These are phyloP conservation scores for Nitzschia inconspicua DNA, from an alignment of 108 stramenopile species.

Conservation along the genomic window DNA sequence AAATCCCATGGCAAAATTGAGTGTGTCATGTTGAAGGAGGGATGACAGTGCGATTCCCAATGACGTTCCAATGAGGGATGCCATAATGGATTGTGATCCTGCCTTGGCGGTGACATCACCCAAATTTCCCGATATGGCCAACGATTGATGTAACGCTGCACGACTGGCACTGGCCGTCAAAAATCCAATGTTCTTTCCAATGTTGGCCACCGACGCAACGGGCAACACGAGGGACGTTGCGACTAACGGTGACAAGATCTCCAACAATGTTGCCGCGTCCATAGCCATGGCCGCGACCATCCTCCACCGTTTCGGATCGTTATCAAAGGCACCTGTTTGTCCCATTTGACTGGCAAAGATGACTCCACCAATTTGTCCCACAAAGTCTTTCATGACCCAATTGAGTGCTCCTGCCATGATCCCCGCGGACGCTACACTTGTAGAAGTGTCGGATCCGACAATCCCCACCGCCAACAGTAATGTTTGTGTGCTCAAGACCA, in stretches of 20 bases:
- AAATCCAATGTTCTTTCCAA: constrained; percentile 95
- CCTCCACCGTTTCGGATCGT: constrained; percentile 89
- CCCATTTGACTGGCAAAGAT: constrained; percentile 87
- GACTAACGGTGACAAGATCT: constrained; percentile 80
- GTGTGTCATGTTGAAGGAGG: constrained; percentile 32
- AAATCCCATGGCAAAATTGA: constrained; percentile 44
- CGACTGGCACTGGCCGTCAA: constrained; percentile 92
- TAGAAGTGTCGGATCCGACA: constrained; percentile 47
- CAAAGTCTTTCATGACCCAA: constrained; percentile 97
- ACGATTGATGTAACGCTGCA: constrained; percentile 89
- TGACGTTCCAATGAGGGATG: constrained; percentile 84
- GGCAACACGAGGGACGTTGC: constrained; percentile 74
- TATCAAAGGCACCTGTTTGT: constrained; percentile 68
- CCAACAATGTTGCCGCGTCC: constrained; percentile 83
- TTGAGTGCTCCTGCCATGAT: constrained; percentile 96
- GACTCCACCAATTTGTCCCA: constrained; percentile 92
- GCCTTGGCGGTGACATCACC: constrained; percentile 97
- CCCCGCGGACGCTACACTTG: constrained; percentile 39
- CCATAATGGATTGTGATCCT: constrained; percentile 89
- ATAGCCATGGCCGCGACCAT: constrained; percentile 81
- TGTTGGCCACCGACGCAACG: constrained; percentile 90
- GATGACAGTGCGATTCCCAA: constrained; percentile 85
- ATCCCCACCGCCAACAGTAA: constrained; percentile 90
- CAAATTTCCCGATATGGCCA: constrained; percentile 78
- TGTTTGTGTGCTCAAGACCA: constrained; percentile 90